A percentile compares a stretch with the other conserved stretches of the same genome.
phyloP scores from a whole-genome alignment of 345 rosid genomes.

The Cardamine resedifolia region DNA sequence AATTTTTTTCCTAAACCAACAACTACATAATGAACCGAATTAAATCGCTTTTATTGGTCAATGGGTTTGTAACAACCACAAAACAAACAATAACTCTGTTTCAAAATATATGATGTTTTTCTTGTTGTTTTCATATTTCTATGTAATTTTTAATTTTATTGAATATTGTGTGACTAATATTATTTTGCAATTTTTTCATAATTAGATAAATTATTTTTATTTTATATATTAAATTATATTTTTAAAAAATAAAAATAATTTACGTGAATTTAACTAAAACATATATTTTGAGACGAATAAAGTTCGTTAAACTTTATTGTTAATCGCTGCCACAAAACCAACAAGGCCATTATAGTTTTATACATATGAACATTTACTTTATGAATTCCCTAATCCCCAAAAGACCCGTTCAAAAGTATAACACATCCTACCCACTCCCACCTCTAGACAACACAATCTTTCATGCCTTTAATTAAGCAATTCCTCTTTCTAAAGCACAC shows the following conservation, averaged over 20 bases:
- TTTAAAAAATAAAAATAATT: no score
- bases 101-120: no score
- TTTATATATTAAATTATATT: no score
- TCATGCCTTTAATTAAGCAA: slow-evolving; percentile 33
- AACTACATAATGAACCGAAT: background rate
- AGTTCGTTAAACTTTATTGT: background rate
- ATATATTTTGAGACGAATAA: no score
- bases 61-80: background rate
- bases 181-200: no score
- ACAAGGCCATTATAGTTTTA: background rate
- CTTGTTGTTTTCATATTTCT: no score
- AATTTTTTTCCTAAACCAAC: background rate
- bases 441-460: slow-evolving; percentile 39
- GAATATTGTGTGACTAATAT: no score
- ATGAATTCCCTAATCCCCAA: slow-evolving; percentile 8
- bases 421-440: slow-evolving; percentile 40
- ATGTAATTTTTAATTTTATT: no score
- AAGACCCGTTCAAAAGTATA: slow-evolving; percentile 35
- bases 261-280: no score
- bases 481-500: slow-evolving; percentile 21
- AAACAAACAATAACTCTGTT: background rate
- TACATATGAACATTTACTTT: slow-evolving; percentile 11
- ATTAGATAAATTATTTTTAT: no score
- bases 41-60: background rate
- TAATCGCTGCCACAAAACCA: background rate